Conservation (phyloP, 208 protist species). For the Trypanosoma grayi region DNA sequence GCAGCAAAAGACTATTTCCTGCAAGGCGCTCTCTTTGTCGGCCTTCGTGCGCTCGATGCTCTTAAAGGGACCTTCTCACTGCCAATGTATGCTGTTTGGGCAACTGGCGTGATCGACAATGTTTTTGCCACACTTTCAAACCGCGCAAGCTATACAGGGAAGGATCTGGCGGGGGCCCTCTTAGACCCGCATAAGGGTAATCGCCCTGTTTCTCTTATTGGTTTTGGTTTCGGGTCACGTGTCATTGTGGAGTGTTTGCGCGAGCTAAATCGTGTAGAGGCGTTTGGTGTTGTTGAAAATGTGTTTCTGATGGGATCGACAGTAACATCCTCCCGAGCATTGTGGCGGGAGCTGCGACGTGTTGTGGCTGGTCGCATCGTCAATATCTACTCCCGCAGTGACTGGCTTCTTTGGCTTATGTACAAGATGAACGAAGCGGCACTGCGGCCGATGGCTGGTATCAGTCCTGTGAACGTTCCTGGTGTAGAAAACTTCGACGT, state of each 20-base stretch:
- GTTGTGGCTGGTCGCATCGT: slow-evolving; percentile 84
- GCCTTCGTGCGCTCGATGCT: slow-evolving; percentile 62
- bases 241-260: slow-evolving; percentile 83
- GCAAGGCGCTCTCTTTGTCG: slow-evolving; percentile 61
- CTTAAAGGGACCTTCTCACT: slow-evolving; percentile 62
- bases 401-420: slow-evolving; percentile 83
- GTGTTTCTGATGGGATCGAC: slow-evolving; percentile 79
- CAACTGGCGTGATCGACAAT: slow-evolving; percentile 84
- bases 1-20: slow-evolving; percentile 48
- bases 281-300: slow-evolving; percentile 79
- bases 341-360: slow-evolving; percentile 60
- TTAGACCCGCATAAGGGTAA: slow-evolving; percentile 54
- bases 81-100: slow-evolving; percentile 78
- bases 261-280: slow-evolving; percentile 55
- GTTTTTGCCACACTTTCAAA: slow-evolving; percentile 70
- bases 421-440: slow-evolving; percentile 70
- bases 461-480: slow-evolving; percentile 63
- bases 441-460: slow-evolving; percentile 75
- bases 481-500: slow-evolving; percentile 87
- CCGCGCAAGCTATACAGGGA: slow-evolving; percentile 67
- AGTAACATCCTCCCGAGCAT: slow-evolving; percentile 39
- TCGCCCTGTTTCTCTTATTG: slow-evolving; percentile 84
- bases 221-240: slow-evolving; percentile 80
- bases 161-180: slow-evolving; percentile 74
- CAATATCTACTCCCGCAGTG: slow-evolving; percentile 84